Evolutionary conservation across 352 stramenopile genomes (phyloP).

Genomic region (Phytophthora colocasiae): DNA sequence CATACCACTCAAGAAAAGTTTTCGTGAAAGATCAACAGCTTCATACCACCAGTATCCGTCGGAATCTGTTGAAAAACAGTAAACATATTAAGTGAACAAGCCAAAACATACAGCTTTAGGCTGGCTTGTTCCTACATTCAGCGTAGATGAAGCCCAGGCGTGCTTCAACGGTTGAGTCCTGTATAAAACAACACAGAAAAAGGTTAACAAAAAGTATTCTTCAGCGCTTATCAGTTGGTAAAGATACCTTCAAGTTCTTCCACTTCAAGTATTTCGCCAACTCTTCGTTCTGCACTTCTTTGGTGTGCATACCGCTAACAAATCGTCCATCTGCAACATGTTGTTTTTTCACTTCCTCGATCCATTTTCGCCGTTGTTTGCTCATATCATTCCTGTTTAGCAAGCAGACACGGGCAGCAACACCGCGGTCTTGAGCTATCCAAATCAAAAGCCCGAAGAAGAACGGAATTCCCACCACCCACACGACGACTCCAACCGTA

Average conservation of each 20-base stretch:
- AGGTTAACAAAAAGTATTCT: too few relatives aligned
- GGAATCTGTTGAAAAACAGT: conserved; percentile 45
- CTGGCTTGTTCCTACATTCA: conserved; percentile 51
- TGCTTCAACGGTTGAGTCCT: conserved; percentile 75
- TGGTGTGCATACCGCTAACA: conserved; percentile 63
- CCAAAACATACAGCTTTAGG: too few relatives aligned
- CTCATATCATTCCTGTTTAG: conserved; percentile 52
- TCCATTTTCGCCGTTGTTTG: conserved; percentile 62
- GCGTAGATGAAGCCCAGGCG: conserved; percentile 83
- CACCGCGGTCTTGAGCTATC: conserved; percentile 63
- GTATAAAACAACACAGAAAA: background rate
- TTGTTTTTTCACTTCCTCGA: conserved; percentile 60
- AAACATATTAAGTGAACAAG: background rate
- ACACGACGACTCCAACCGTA: conserved; percentile 63
- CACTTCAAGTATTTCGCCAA: conserved; percentile 78
- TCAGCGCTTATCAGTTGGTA: background rate
- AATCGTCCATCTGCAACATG: conserved; percentile 53
- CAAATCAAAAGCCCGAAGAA: conserved; percentile 84
- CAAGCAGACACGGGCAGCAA: conserved; percentile 54
- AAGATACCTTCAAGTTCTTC: conserved; percentile 69
- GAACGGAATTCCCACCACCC: conserved; percentile 80
- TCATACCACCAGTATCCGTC: conserved; percentile 85
- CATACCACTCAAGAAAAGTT: conserved; percentile 77
- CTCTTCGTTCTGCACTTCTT: conserved; percentile 68
- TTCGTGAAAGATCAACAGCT: conserved; percentile 78